phyloP scores from a whole-genome alignment of 2,329 filamentous ascomycete genomes.

The Chaetomiaceae sp. region DNA sequence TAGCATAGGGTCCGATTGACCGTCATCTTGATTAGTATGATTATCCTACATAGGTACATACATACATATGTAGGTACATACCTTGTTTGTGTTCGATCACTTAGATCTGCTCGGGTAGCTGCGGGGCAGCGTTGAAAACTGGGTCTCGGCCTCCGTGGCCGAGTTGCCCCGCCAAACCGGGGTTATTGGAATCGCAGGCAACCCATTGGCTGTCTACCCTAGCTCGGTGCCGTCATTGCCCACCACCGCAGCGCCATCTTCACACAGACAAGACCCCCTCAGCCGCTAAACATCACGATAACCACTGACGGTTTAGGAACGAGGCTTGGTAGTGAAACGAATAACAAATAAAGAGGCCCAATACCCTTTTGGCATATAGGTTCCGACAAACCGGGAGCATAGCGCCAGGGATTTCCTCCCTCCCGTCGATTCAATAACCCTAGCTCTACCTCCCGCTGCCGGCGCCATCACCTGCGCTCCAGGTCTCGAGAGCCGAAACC shows the following conservation, averaged over 20 bases:
- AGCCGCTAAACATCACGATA: not conserved
- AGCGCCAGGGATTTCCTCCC: no score
- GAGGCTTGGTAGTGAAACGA: not conserved
- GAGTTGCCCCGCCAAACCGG: constrained; percentile 15
- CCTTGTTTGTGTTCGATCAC: no score
- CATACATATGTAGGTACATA: no score
- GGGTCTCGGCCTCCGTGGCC: no score
- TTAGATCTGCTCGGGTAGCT: no score
- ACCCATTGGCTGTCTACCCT: constrained; percentile 12
- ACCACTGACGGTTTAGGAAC: not conserved
- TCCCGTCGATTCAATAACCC: no score
- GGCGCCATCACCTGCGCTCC: not conserved
- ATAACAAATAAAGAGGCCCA: not conserved
- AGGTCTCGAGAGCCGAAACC: no score
- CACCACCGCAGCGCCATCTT: constrained; percentile 8
- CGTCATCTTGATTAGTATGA: no score
- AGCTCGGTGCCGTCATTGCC: constrained; percentile 20
- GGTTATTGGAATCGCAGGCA: constrained; percentile 15
- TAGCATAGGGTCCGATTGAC: no score
- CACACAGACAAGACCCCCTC: not conserved
- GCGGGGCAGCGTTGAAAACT: no score
- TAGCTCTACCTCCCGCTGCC: no score
- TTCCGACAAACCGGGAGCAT: not conserved
- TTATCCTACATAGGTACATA: no score
- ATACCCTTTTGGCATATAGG: not conserved